phyloP scores from a whole-genome alignment of 2,329 filamentous ascomycete species.

The Fusarium pseudonygamai region DNA sequence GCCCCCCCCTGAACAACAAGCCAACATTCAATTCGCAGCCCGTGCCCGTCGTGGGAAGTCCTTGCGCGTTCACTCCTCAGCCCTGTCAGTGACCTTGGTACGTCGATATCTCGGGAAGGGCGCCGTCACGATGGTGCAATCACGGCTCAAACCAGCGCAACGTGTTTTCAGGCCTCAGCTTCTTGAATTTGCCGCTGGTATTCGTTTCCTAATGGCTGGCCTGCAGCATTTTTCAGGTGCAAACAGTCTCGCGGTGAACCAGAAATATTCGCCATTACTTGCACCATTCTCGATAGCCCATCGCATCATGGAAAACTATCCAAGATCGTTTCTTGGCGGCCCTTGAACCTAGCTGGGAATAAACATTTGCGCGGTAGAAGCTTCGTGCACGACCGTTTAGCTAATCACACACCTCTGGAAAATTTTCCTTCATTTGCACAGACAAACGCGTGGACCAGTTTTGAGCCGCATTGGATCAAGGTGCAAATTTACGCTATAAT shows the following conservation, averaged over 20 bases:
- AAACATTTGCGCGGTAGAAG: background rate
- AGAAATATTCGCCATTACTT: constrained; percentile 20
- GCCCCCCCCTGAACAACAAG: constrained; percentile 4
- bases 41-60: background rate
- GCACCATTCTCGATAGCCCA: constrained; percentile 11
- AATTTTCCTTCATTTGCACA: constrained; percentile 16
- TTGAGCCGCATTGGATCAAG: constrained; percentile 41
- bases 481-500: constrained; percentile 43
- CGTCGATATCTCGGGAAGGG: constrained; percentile 14
- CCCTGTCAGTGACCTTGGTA: constrained; percentile 24
- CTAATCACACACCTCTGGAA: constrained; percentile 23
- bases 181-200: background rate
- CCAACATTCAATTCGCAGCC: background rate
- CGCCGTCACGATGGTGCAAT: constrained; percentile 35
- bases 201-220: constrained; percentile 13
- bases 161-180: constrained; percentile 25
- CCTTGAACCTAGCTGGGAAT: constrained; percentile 17
- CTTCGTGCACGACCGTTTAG: constrained; percentile 10
- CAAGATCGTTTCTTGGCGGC: constrained; percentile 18
- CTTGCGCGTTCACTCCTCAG: constrained; percentile 19
- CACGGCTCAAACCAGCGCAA: constrained; percentile 25
- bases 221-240: background rate
- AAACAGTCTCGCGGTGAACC: background rate
- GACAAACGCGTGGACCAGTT: constrained; percentile 18
- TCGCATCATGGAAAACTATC: constrained; percentile 9